Conservation (phyloP, 495 filamentous ascomycete species). For the Podospora fimiseda region DNA sequence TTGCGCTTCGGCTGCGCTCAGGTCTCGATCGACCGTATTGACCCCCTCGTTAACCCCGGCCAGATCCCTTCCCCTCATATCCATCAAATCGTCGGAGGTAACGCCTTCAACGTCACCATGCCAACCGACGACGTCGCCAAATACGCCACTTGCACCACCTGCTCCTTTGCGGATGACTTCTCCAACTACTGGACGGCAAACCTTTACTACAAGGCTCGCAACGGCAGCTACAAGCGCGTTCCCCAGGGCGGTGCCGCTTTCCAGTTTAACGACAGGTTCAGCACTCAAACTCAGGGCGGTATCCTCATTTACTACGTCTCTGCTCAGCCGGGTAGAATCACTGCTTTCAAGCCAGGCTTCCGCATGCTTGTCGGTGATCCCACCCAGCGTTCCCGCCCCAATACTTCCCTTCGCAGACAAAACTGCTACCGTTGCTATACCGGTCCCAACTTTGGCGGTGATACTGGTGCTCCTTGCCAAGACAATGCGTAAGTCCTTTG, state of each 20-base stretch:
- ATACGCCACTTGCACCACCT: slow-evolving; percentile 35
- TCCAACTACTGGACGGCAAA: slow-evolving; percentile 48
- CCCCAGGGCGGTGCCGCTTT: slow-evolving; percentile 37
- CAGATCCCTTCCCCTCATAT: slow-evolving; percentile 33
- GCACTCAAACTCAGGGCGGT: slow-evolving; percentile 43
- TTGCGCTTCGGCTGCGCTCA: slow-evolving; percentile 42
- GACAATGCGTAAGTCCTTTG: slow-evolving; percentile 18
- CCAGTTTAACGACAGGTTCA: slow-evolving; percentile 44
- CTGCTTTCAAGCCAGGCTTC: slow-evolving; percentile 50
- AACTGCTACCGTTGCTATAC: slow-evolving; percentile 47
- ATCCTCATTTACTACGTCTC: slow-evolving; percentile 51
- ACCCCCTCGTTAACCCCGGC: slow-evolving; percentile 39
- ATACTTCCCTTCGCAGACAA: slow-evolving; percentile 34
- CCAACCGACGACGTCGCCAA: slow-evolving; percentile 33
- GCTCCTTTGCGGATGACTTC: slow-evolving; percentile 38
- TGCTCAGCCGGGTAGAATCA: slow-evolving; percentile 44
- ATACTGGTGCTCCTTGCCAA: slow-evolving; percentile 37
- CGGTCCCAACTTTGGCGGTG: slow-evolving; percentile 43
- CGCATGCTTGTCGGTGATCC: slow-evolving; percentile 49
- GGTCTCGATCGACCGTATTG: slow-evolving; percentile 39
- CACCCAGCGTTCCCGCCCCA: slow-evolving; percentile 31
- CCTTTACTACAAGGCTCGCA: slow-evolving; percentile 44
- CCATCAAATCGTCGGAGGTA: slow-evolving; percentile 42
- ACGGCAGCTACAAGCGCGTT: slow-evolving; percentile 44
- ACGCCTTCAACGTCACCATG: slow-evolving; percentile 39